A percentile compares a stretch with the other conserved stretches of the same genome.
Evolutionary conservation across 2,329 filamentous ascomycete species (phyloP).

Genomic region (Lithohypha guttulata): DNA sequence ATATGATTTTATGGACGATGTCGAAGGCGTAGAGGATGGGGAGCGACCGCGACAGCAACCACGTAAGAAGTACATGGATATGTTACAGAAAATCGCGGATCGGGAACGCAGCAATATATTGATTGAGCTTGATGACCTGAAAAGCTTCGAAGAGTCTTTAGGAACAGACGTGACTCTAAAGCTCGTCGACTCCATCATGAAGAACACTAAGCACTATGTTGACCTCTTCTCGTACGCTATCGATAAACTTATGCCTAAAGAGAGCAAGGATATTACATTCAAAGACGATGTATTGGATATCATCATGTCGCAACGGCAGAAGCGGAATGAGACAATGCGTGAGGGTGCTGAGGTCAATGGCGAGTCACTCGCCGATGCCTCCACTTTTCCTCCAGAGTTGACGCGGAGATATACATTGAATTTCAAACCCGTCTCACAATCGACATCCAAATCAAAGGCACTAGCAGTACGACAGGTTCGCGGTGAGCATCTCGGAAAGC

Average conservation of each 20-base stretch:
- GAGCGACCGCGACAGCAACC: conserved; percentile 44
- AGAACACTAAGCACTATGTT: conserved; percentile 90
- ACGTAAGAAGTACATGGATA: conserved; percentile 76
- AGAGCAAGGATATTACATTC: conserved; percentile 73
- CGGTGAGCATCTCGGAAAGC: conserved; percentile 80
- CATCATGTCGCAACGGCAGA: conserved; percentile 82
- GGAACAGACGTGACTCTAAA: conserved; percentile 58
- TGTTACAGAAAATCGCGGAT: conserved; percentile 80
- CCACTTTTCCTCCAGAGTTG: conserved; percentile 82
- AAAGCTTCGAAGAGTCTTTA: conserved; percentile 63
- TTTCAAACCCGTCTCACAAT: conserved; percentile 81
- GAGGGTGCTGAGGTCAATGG: conserved; percentile 55
- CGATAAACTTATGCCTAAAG: conserved; percentile 72
- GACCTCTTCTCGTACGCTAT: conserved; percentile 82
- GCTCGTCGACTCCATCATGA: conserved; percentile 68
- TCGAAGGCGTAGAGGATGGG: conserved; percentile 45
- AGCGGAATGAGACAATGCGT: conserved; percentile 67
- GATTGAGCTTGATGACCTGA: conserved; percentile 82
- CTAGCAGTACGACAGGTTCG: conserved; percentile 88
- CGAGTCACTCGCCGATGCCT: conserved; percentile 55
- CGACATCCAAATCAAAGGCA: conserved; percentile 53
- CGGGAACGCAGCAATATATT: conserved; percentile 64
- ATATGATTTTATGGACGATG: conserved; percentile 84
- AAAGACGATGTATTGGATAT: conserved; percentile 97
- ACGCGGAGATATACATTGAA: conserved; percentile 90